phyloP scores from a whole-genome alignment of 148 eudicot genomes.

The Cornus kousa region DNA sequence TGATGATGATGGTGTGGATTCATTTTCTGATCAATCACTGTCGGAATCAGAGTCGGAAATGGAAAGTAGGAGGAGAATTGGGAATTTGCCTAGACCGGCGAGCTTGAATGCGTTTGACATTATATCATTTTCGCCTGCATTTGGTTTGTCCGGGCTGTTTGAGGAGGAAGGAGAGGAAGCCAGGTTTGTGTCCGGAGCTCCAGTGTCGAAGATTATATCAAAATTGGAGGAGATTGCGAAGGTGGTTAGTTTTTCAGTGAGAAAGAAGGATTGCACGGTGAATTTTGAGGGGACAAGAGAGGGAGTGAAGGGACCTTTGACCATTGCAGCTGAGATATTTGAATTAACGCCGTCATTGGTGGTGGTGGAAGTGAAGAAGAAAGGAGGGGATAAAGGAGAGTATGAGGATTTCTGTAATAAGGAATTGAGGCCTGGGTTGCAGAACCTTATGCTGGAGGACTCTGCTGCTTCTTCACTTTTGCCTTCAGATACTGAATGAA shows the following conservation, averaged over 20 bases:
- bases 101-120: constrained; percentile 82
- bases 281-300: constrained; percentile 71
- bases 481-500: constrained; percentile 48
- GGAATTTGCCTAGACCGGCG: constrained; percentile 65
- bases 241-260: constrained; percentile 61
- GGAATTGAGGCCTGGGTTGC: constrained; percentile 65
- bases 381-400: constrained; percentile 67
- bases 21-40: constrained; percentile 36
- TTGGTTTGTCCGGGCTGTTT: constrained; percentile 72
- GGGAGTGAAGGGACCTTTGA: constrained; percentile 67
- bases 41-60: constrained; percentile 62
- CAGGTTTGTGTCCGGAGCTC: constrained; percentile 59
- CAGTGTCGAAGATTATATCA: constrained; percentile 59
- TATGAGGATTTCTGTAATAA: constrained; percentile 63
- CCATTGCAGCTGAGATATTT: constrained; percentile 70
- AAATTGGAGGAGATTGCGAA: constrained; percentile 84
- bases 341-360: constrained; percentile 70
- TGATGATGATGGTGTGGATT: constrained; percentile 30
- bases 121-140: constrained; percentile 68
- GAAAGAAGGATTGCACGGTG: constrained; percentile 76
- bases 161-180: constrained; percentile 65
- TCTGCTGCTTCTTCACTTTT: constrained; percentile 26
- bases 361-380: constrained; percentile 76
- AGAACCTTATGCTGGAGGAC: constrained; percentile 29
- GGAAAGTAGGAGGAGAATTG: constrained; percentile 33